A percentile compares a stretch with the other conserved stretches of the same genome.
Evolutionary conservation across 2,329 filamentous ascomycete genomes (phyloP).

Genomic region (Chalara sp.): DNA sequence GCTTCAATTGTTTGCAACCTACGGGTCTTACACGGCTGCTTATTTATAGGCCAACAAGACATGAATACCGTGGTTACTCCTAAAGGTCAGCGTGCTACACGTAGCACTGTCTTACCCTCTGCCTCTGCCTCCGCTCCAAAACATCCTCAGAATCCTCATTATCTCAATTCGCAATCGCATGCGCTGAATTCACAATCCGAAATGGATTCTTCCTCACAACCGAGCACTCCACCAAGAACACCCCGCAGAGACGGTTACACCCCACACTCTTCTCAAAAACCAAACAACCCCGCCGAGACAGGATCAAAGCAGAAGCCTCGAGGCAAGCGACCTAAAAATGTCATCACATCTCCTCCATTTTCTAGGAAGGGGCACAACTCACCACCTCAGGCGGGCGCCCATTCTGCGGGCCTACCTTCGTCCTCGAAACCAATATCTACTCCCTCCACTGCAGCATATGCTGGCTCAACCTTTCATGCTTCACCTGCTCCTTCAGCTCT

Average conservation of each 20-base stretch:
- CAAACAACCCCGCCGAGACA: constrained; percentile 15
- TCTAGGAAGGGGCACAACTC: constrained; percentile 19
- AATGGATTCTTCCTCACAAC: constrained; percentile 12
- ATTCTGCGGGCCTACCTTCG: constrained; percentile 18
- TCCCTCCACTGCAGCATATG: constrained; percentile 51
- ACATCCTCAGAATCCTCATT: constrained; percentile 37
- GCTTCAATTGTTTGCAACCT: constrained; percentile 4
- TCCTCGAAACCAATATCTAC: constrained; percentile 34
- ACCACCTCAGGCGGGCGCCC: constrained; percentile 18
- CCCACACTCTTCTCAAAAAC: constrained; percentile 10
- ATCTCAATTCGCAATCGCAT: constrained; percentile 33
- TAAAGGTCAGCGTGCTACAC: constrained; percentile 27
- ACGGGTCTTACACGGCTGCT: constrained; percentile 21
- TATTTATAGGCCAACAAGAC: constrained; percentile 41
- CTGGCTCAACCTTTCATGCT: constrained; percentile 89
- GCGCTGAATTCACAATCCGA: constrained; percentile 28
- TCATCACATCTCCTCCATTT: constrained; percentile 21
- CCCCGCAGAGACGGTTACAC: constrained; percentile 20
- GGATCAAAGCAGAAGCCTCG: constrained; percentile 25
- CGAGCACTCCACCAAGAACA: constrained; percentile 27
- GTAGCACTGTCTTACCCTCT: constrained; percentile 18
- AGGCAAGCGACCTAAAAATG: constrained; percentile 26
- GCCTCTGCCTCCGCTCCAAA: constrained; percentile 17
- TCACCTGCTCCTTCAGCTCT: constrained; percentile 87
- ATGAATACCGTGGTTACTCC: constrained; percentile 39